Conservation (phyloP, 441 rosid species). For the Pelargonium citronellum region DNA sequence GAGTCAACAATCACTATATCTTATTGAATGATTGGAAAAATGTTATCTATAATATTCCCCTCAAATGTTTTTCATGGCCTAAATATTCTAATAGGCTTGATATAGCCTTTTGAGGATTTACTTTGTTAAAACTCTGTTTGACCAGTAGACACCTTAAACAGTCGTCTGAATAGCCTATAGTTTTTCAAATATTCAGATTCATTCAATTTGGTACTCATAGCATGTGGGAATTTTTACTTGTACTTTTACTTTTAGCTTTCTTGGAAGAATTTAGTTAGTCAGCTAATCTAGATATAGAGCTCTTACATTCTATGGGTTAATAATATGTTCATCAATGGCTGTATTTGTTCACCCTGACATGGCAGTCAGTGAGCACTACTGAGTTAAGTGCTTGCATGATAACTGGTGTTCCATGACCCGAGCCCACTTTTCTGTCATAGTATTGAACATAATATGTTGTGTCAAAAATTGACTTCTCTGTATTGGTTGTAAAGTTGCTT, state of each 20-base stretch:
- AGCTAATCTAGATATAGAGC: too few relatives aligned
- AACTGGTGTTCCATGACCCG: neutral
- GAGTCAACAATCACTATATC: neutral
- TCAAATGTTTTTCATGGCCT: neutral
- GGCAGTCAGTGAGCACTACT: neutral
- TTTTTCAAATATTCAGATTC: neutral
- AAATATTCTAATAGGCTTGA: neutral
- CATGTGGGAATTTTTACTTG: neutral
- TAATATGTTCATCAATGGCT: too few relatives aligned
- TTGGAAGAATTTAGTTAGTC: neutral
- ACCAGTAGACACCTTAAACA: neutral
- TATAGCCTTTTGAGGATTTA: neutral
- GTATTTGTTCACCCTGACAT: too few relatives aligned
- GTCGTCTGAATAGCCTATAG: neutral
- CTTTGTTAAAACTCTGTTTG: neutral
- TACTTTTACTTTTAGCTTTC: neutral
- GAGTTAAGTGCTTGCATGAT: neutral
- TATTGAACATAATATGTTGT: neutral
- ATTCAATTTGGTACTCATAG: neutral
- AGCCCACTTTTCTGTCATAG: neutral
- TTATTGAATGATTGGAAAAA: neutral
- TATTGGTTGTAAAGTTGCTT: conserved; percentile 12
- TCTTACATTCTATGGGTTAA: too few relatives aligned
- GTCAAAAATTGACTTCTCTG: conserved; percentile 1
- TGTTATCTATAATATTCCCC: neutral